Base-by-base conservation (phyloP, 257 asterid species). In the Mentha longifolia region DNA sequence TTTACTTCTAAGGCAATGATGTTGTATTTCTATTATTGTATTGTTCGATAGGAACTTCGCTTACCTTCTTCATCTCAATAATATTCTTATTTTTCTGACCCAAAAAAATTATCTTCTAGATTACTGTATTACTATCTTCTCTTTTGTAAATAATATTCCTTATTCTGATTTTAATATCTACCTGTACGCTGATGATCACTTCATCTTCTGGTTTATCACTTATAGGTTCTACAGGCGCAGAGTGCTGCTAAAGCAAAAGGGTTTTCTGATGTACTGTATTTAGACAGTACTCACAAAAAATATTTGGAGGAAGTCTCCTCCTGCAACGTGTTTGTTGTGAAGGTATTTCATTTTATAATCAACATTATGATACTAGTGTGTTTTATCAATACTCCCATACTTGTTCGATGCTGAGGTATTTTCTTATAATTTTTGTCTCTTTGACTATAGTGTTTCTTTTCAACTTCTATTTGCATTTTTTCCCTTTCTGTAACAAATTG, bases 291-390 rank as follows among this genome's bases (percentile, higher is more conserved):
- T 75, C 85, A 87, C 83, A 89, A 92, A 39, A 89, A 61, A 67
- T 89, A 89, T 80, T 85, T 92, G 69, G 99, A 95, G 81, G 99
- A 95, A 82, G 99, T 89, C 65, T 95, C 99, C 72, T 85, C 99
- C 66, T 88, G 97, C 85, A 95, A 95, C 54, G 96, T 95, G 57
- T 92, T 95, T 73, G 78, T 95, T 51, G 97, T 95, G 55, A 92
- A 95, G 99, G 99, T 94, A 86, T 62, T 35, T 0, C 51, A 37
- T 68, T 71, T 60, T 57, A 67, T 70, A 47, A 43, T 61, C n/a
- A 25, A 35, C 13, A 9, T 41, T 3, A 43, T 57, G 54, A 47
- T 67, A 58, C 63, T 33, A 11, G 17, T 57, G 33, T n/a, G 39
- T 39, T 30, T 68, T 25, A 52, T 47, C 55, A 50, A 11, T 47